Conservation (phyloP, 306 rosid species). For the Delonix regia region DNA sequence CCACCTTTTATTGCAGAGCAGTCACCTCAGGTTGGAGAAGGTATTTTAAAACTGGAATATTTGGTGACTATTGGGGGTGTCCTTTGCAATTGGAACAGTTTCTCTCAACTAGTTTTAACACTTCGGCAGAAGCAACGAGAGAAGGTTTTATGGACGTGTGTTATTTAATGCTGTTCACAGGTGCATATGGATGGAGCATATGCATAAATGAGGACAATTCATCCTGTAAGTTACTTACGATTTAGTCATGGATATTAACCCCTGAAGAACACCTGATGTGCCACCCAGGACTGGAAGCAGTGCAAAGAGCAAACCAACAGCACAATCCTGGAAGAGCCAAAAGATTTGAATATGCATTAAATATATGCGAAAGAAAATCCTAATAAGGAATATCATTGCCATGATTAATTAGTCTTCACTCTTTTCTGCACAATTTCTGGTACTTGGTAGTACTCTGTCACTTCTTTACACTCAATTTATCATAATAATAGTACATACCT, state of each 20-base stretch:
- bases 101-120: background rate
- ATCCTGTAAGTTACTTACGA: conserved; percentile 60
- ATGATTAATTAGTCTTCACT: background rate
- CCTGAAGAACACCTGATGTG: conserved; percentile 91
- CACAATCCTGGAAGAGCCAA: conserved; percentile 84
- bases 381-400: conserved; percentile 4
- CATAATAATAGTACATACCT: conserved; percentile 51
- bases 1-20: background rate
- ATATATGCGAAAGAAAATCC: background rate
- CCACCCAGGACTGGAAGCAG: conserved; percentile 95
- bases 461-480: background rate
- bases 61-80: background rate
- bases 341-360: conserved; percentile 28
- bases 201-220: background rate
- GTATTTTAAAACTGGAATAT: background rate
- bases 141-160: background rate
- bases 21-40: background rate
- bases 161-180: background rate
- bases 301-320: conserved; percentile 97
- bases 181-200: background rate
- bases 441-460: background rate
- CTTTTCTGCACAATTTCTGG: conserved; percentile 21
- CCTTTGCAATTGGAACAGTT: background rate
- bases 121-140: background rate
- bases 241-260: conserved; percentile 82